Evolutionary conservation across 2,329 filamentous ascomycete genomes (phyloP).

Genomic region (Thermothelomyces thermophilus): DNA sequence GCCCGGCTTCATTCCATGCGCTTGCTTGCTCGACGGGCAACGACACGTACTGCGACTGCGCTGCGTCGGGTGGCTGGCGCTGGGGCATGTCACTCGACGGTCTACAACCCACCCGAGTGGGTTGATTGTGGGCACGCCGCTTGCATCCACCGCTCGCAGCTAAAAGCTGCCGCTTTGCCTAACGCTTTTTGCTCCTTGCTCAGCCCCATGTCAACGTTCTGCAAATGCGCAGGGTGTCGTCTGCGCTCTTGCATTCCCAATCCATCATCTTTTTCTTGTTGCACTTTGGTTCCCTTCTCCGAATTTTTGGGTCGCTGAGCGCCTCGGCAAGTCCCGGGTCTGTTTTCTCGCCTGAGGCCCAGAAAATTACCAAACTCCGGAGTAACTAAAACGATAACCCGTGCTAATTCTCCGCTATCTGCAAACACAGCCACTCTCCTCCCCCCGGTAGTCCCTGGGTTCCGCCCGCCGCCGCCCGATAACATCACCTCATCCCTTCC

Average conservation of each 20-base stretch:
- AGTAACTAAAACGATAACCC: slow-evolving; percentile 15
- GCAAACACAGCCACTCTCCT: slow-evolving; percentile 23
- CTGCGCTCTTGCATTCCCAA: background rate
- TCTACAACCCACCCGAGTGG: slow-evolving; percentile 1
- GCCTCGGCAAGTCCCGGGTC: too few species aligned
- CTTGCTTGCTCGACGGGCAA: too few species aligned
- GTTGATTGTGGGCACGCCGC: background rate
- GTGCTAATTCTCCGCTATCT: slow-evolving; percentile 23
- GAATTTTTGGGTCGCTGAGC: too few species aligned
- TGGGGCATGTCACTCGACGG: background rate
- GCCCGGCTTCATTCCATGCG: too few species aligned
- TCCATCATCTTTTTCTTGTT: too few species aligned
- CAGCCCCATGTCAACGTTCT: background rate
- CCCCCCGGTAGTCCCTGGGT: slow-evolving; percentile 9
- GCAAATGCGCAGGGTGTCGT: background rate
- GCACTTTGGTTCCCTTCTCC: background rate
- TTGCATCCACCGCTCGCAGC: slow-evolving; percentile 4
- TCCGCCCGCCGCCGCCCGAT: slow-evolving; percentile 16
- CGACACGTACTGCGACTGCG: too few species aligned
- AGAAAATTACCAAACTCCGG: slow-evolving; percentile 9
- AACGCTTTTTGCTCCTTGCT: background rate
- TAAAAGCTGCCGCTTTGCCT: background rate
- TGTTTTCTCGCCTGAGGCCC: slow-evolving; percentile 22
- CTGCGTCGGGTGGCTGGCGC: background rate
- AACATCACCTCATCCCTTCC: slow-evolving; percentile 14